These are phyloP conservation scores for Brachypodium distachyon DNA, from an alignment of 202 grass and related monocot genomes.

Conservation along the genomic window DNA sequence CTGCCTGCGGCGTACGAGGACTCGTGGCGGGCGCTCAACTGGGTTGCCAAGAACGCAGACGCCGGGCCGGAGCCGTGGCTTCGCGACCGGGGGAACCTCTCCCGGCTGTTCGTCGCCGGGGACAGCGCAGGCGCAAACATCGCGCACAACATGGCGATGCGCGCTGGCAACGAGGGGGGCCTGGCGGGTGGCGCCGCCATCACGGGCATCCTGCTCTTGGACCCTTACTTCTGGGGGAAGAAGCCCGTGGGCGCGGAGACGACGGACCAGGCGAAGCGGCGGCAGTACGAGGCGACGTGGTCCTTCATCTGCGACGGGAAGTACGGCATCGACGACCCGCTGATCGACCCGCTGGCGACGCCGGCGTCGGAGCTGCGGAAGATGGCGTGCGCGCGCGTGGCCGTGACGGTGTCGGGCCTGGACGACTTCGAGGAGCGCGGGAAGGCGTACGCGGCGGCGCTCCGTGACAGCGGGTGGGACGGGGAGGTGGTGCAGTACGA, in stretches of 20 bases:
- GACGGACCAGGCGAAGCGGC: constrained; percentile 18
- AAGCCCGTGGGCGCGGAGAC: constrained; percentile 39
- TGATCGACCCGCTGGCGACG: constrained; percentile 38
- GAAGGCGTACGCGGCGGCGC: constrained; percentile 39
- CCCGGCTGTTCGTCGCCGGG: constrained; percentile 45
- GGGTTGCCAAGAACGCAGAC: constrained; percentile 9
- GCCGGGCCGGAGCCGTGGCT: constrained; percentile 54
- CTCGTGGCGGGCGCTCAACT: constrained; percentile 42
- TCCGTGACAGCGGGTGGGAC: constrained; percentile 34
- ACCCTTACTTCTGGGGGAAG: constrained; percentile 64
- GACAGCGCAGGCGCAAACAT: constrained; percentile 62
- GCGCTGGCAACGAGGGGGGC: constrained; percentile 1
- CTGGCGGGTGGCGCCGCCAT: constrained; percentile 23
- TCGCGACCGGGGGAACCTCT: constrained; percentile 33
- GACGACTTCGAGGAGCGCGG: constrained; percentile 41
- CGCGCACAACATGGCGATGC: constrained; percentile 43
- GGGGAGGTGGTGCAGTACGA: constrained; percentile 33
- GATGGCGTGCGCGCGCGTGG: constrained; percentile 31
- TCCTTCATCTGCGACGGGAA: constrained; percentile 38
- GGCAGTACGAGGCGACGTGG: constrained; percentile 46
- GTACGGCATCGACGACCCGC: constrained; percentile 55
- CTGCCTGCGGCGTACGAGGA: constrained; percentile 56
- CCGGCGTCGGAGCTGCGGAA: constrained; percentile 3
- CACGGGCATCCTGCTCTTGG: constrained; percentile 37
- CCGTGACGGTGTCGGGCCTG: constrained; percentile 34